These are phyloP conservation scores for Intubia oerlemansii DNA, from an alignment of 2,329 filamentous ascomycete genomes.

Conservation along the genomic window DNA sequence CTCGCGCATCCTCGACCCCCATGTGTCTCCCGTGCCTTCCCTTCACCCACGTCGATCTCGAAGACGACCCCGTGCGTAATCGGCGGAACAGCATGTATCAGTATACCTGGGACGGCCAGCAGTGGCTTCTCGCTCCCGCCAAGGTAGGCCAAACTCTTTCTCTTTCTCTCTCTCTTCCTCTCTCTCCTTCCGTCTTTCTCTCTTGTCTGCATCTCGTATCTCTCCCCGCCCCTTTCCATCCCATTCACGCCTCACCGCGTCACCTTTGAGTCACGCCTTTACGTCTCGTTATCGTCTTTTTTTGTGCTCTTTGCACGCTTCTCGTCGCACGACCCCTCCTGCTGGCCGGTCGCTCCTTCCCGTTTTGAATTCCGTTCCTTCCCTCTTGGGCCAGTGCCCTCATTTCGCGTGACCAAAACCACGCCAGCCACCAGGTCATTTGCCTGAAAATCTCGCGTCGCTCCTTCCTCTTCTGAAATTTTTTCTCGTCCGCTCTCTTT, in stretches of 20 bases:
- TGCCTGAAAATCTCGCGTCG: too few relatives aligned
- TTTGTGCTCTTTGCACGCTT: too few relatives aligned
- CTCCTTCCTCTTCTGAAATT: too few relatives aligned
- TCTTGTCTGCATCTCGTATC: too few relatives aligned
- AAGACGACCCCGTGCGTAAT: conserved; percentile 7
- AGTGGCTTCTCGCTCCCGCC: conserved; percentile 16
- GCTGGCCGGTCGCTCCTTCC: too few relatives aligned
- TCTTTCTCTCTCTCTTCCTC: neutral
- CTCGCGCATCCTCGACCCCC: neutral
- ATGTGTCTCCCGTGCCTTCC: conserved; percentile 32
- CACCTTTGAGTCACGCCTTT: neutral
- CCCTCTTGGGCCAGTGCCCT: too few relatives aligned
- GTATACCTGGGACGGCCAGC: conserved; percentile 19
- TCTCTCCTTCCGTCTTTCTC: neutral
- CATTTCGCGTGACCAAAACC: too few relatives aligned
- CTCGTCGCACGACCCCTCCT: too few relatives aligned
- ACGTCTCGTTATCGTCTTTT: neutral
- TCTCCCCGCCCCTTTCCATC: too few relatives aligned
- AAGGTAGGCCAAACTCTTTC: conserved; percentile 13
- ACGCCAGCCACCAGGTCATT: too few relatives aligned
- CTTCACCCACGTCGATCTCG: conserved; percentile 8
- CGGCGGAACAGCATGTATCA: conserved; percentile 11
- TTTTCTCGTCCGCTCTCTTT: neutral
- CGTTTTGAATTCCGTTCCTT: too few relatives aligned
- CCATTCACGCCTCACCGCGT: neutral